Conservation (phyloP, 2,329 filamentous ascomycete species). For the Ceratocystis ficicola region DNA sequence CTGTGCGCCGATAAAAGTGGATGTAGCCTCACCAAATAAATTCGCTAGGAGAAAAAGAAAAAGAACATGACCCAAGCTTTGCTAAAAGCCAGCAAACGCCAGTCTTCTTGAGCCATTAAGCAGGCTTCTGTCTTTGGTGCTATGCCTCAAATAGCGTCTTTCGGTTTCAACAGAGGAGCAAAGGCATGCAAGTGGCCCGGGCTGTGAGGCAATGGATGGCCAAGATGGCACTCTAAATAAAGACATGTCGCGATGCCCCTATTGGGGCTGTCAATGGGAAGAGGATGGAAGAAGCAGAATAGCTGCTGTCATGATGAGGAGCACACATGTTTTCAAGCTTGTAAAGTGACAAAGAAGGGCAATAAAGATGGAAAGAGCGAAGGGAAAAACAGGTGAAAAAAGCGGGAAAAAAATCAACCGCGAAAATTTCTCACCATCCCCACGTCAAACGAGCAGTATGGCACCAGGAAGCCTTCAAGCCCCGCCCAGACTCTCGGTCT, state of each 20-base stretch:
- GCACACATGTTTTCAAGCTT: too few species aligned
- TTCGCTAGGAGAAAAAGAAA: not conserved
- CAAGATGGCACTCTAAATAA: constrained; percentile 1
- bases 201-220: not conserved
- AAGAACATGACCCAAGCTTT: too few species aligned
- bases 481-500: not conserved
- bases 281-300: not conserved
- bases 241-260: not conserved
- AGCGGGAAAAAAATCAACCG: not conserved
- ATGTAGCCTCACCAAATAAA: constrained; percentile 8
- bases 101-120: constrained; percentile 1
- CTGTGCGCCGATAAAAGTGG: not conserved
- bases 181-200: not conserved
- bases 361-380: too few species aligned
- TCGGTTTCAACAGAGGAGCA: constrained; percentile 1
- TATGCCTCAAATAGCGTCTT: constrained; percentile 6
- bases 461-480: not conserved
- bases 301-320: too few species aligned
- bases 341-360: too few species aligned
- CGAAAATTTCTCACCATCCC: not conserved
- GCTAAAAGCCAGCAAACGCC: not conserved
- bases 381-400: not conserved
- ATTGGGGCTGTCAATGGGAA: not conserved
- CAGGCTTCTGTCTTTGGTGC: not conserved
- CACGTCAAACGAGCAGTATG: not conserved